Base-by-base conservation (phyloP, 2,329 filamentous ascomycete species). In the Alternaria alternata region DNA sequence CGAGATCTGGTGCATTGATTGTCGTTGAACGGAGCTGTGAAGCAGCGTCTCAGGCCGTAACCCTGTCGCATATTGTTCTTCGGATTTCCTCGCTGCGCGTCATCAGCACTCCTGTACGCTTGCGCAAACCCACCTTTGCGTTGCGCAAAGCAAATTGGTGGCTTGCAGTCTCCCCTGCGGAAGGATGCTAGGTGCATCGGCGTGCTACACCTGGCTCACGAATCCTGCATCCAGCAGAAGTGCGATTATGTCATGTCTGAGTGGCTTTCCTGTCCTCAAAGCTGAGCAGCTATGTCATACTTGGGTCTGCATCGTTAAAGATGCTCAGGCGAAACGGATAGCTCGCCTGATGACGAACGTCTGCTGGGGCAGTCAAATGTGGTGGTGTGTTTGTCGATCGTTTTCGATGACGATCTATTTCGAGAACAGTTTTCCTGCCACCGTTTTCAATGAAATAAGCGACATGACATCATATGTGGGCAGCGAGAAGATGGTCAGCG, bases 341-440 rank as follows among this genome's bases (percentile, higher is more conserved):
- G 41, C 41, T 60, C 46, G 57, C 53, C 47, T 57, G 53, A 60
- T 57, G 57, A 57, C 46, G 57, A 60, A 28, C 18, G 41, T 34
- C 32, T 47, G 39, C n/a, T 6, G 51, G 24, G 32, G 32, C 39
- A 38, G 41, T 47, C 14, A 26, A n/a, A 51, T 46, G 57, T 28
- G 53, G 57, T 44, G 52, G 44, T 38, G 24, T 39, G 43, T 26
- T 30, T 44, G 57, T 51, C 57, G 57, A 60, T 60, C 57, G 18
- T 30, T 44, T 55, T 52, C 30, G 30, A 60, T 60, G 38, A 16
- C 36, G 26, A 39, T 51, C 41, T 57, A 57, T 57, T 57, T 60
- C 38, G 52, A 60, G 53, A 56, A 38, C n/a, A 22, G 26, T 30
- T 51, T 44, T 34, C 38, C 32, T 54, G 41, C 30, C 32, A 14